Evolutionary conservation across 2,329 filamentous ascomycete species (phyloP).

Genomic region (Bipolaris cookei): DNA sequence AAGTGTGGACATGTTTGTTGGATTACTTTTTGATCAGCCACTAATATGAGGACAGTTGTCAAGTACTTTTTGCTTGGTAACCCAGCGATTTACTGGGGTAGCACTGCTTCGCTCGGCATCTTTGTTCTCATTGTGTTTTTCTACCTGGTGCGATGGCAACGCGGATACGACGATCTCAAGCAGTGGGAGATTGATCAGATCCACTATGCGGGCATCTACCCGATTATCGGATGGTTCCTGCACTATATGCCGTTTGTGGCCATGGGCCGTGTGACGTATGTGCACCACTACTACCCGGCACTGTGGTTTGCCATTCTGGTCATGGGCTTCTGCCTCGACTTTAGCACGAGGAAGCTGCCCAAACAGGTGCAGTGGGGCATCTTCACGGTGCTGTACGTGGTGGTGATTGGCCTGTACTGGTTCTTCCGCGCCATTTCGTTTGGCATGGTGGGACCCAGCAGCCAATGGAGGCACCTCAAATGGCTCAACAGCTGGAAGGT

Average conservation of each 20-base stretch:
- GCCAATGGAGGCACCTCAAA: conserved; percentile 88
- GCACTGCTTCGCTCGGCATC: conserved; percentile 76
- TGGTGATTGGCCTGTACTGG: conserved; percentile 81
- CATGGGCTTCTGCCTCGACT: conserved; percentile 88
- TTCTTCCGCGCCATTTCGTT: conserved; percentile 94
- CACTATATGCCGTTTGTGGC: conserved; percentile 95
- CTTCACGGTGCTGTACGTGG: conserved; percentile 76
- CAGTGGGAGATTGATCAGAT: conserved; percentile 86
- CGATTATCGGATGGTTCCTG: conserved; percentile 90
- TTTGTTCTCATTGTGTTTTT: conserved; percentile 76
- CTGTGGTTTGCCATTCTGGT: conserved; percentile 95
- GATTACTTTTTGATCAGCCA: background rate
- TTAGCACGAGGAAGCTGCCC: conserved; percentile 72
- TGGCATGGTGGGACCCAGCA: conserved; percentile 87
- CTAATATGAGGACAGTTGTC: conserved; percentile 59
- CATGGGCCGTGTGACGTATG: conserved; percentile 98
- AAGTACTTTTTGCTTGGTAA: conserved; percentile 99
- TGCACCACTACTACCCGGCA: conserved; percentile 98
- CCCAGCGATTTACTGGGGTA: conserved; percentile 94
- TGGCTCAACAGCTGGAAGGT: conserved; percentile 92
- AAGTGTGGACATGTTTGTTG: conserved; percentile 20
- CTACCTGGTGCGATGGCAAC: conserved; percentile 95
- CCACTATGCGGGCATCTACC: conserved; percentile 91
- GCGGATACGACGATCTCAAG: conserved; percentile 84
- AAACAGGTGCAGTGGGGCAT: conserved; percentile 68